A percentile compares a stretch with the other conserved stretches of the same genome.
Conservation (phyloP, 352 stramenopile genomes). For the Phytopythium delawarense region DNA sequence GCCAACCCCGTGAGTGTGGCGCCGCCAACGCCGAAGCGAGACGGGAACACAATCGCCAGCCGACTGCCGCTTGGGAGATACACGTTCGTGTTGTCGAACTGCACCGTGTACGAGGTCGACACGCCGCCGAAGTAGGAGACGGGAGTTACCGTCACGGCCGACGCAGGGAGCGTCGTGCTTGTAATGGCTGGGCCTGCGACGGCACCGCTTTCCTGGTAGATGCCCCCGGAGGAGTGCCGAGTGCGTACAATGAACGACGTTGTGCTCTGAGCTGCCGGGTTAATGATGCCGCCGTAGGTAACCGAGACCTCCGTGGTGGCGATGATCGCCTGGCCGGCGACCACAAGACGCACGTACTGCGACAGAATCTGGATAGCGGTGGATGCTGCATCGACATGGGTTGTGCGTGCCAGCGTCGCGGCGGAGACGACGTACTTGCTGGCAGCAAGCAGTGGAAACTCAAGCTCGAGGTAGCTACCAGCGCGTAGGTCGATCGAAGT, state of each 20-base stretch:
- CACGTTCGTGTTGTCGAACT: slow-evolving; percentile 37
- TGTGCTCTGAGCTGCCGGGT: slow-evolving; percentile 34
- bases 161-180: slow-evolving; percentile 22
- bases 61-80: slow-evolving; percentile 32
- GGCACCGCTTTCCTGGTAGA: slow-evolving; percentile 35
- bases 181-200: slow-evolving; percentile 22
- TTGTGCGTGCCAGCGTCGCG: slow-evolving; percentile 15
- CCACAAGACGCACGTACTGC: slow-evolving; percentile 30
- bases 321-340: slow-evolving; percentile 25
- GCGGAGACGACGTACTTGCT: slow-evolving; percentile 34
- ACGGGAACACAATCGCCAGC: slow-evolving; percentile 42
- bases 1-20: slow-evolving; percentile 16
- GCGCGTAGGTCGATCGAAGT: slow-evolving; percentile 34
- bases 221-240: slow-evolving; percentile 24
- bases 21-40: slow-evolving; percentile 28
- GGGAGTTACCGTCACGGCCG: slow-evolving; percentile 30
- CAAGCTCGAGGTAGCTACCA: slow-evolving; percentile 35
- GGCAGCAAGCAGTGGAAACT: slow-evolving; percentile 34
- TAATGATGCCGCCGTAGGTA: slow-evolving; percentile 46
- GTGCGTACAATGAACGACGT: slow-evolving; percentile 39
- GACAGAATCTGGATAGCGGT: slow-evolving; percentile 22
- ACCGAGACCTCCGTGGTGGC: slow-evolving; percentile 25
- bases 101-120: slow-evolving; percentile 29
- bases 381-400: slow-evolving; percentile 24
- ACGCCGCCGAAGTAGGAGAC: slow-evolving; percentile 39